These are phyloP conservation scores for Dioszegia hungarica DNA, from an alignment of 768 basidiomycete species.

Conservation along the genomic window DNA sequence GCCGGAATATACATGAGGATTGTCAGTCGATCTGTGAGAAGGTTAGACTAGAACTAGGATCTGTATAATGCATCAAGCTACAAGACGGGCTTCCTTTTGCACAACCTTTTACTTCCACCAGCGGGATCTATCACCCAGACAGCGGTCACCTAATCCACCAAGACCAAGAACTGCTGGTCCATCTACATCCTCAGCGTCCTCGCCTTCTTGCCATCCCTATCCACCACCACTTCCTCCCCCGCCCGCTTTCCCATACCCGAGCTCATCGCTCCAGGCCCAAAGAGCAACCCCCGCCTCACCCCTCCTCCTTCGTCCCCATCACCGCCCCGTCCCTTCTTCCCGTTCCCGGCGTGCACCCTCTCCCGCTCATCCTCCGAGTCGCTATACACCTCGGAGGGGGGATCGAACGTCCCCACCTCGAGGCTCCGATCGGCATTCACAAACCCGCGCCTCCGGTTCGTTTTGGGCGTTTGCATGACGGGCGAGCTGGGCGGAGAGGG, in stretches of 20 bases:
- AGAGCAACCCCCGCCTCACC: slow-evolving; percentile 21
- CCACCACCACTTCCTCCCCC: background rate
- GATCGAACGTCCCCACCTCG: background rate
- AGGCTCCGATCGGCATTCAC: background rate
- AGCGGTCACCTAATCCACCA: too few species aligned
- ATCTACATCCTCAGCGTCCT: slow-evolving; percentile 1
- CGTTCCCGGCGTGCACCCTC: background rate
- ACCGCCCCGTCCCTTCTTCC: background rate
- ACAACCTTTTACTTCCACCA: background rate
- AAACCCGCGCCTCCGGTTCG: background rate
- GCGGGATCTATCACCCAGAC: background rate
- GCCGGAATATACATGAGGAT: too few species aligned
- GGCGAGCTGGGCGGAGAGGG: slow-evolving; percentile 13
- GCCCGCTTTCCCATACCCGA: background rate
- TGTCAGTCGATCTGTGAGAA: background rate
- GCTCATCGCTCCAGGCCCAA: background rate
- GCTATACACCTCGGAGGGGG: slow-evolving; percentile 1
- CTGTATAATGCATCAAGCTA: slow-evolving; percentile 10
- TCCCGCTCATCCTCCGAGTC: slow-evolving; percentile 5
- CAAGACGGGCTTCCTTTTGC: too few species aligned
- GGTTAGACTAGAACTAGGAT: background rate
- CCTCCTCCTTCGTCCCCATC: slow-evolving; percentile 15
- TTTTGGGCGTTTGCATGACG: slow-evolving; percentile 3
- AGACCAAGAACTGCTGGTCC: too few species aligned
- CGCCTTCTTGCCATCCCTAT: slow-evolving; percentile 1